Conservation (phyloP, 306 rosid genomes). For the Pueraria montana region DNA sequence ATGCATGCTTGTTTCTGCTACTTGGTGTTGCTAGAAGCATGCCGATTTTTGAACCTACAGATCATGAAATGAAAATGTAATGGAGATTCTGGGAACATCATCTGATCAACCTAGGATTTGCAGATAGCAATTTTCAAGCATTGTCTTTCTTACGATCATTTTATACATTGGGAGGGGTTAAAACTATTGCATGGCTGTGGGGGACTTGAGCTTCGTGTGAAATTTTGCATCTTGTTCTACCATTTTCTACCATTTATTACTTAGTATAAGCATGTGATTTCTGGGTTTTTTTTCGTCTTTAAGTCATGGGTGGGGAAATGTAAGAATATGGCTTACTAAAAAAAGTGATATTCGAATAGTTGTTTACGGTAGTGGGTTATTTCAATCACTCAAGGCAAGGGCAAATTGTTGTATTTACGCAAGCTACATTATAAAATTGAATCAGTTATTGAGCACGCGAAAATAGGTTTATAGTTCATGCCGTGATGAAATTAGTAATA, state of each 20-base stretch:
- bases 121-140: conserved; percentile 34
- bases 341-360: no score
- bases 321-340: no score
- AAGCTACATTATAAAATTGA: background rate
- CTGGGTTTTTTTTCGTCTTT: no score
- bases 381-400: no score
- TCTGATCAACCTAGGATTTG: conserved; percentile 37
- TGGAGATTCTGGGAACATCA: conserved; percentile 33
- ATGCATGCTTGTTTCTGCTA: conserved; percentile 36
- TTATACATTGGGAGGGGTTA: conserved; percentile 39
- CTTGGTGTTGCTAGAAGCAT: conserved; percentile 38
- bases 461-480: no score
- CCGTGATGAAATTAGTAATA: background rate
- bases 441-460: no score
- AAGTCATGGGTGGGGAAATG: no score
- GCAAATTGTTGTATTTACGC: background rate
- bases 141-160: conserved; percentile 33
- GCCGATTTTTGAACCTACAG: conserved; percentile 41
- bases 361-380: no score
- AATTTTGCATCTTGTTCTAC: conserved; percentile 37
- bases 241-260: background rate
- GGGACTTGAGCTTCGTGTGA: conserved; percentile 43
- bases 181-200: conserved; percentile 36
- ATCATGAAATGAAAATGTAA: conserved; percentile 38
- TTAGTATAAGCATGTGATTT: background rate